Evolutionary conservation across 2,329 filamentous ascomycete genomes (phyloP).

Genomic region (Fusarium devonianum): DNA sequence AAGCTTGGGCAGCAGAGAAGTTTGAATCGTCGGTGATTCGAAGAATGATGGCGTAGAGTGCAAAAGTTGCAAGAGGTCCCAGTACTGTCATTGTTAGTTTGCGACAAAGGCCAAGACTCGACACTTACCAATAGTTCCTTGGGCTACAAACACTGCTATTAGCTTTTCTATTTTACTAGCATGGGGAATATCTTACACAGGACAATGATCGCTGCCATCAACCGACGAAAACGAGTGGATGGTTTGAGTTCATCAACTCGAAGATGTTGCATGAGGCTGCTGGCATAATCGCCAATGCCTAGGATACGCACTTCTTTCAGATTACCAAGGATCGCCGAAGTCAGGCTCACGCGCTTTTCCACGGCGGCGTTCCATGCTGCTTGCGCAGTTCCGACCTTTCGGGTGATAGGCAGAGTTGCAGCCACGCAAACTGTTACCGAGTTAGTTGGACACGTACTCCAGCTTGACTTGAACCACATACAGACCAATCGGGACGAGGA

Average conservation of each 20-base stretch:
- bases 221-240: slow-evolving; percentile 19
- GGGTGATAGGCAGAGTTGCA: slow-evolving; percentile 37
- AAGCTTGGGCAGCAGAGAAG: too few species aligned
- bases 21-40: too few species aligned
- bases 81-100: too few species aligned
- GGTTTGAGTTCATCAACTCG: slow-evolving; percentile 15
- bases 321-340: slow-evolving; percentile 39
- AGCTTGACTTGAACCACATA: neutral
- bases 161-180: neutral
- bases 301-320: slow-evolving; percentile 48
- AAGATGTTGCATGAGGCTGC: slow-evolving; percentile 15
- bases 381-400: slow-evolving; percentile 39
- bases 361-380: slow-evolving; percentile 42
- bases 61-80: too few species aligned
- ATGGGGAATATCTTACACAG: slow-evolving; percentile 20
- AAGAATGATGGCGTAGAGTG: too few species aligned
- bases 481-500: slow-evolving; percentile 29
- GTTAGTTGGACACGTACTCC: neutral
- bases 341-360: slow-evolving; percentile 40
- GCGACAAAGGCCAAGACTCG: too few species aligned
- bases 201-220: slow-evolving; percentile 33
- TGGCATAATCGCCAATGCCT: slow-evolving; percentile 33
- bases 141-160: neutral
- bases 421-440: slow-evolving; percentile 26
- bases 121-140: too few species aligned